Evolutionary conservation across 1,284 basidiomycete species (phyloP).

Genomic region (Porogramme epimiltina): DNA sequence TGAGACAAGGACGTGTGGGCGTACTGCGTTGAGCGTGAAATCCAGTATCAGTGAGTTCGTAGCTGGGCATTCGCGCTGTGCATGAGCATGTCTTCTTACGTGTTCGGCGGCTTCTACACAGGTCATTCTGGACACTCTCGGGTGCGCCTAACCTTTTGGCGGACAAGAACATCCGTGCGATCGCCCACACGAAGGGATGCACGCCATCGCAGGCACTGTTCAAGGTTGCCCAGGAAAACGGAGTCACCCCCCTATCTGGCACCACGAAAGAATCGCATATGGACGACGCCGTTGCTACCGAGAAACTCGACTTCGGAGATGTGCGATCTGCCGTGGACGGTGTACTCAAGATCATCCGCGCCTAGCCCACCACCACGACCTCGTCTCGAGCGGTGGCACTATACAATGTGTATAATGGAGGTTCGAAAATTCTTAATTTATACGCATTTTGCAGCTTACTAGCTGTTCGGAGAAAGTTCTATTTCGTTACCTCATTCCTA

Average conservation of each 20-base stretch:
- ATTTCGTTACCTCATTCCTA: too few relatives aligned
- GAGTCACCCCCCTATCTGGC: conserved; percentile 67
- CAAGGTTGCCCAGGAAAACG: conserved; percentile 62
- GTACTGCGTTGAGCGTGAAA: conserved; percentile 57
- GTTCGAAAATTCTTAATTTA: too few relatives aligned
- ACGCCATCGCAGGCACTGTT: conserved; percentile 71
- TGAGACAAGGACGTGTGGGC: conserved; percentile 68
- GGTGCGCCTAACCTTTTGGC: conserved; percentile 68
- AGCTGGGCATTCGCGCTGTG: background rate
- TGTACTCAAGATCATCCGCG: conserved; percentile 6
- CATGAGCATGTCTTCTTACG: too few relatives aligned
- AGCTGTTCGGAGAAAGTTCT: too few relatives aligned
- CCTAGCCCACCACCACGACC: background rate
- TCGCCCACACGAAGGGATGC: conserved; percentile 49
- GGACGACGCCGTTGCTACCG: conserved; percentile 42
- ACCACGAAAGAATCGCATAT: conserved; percentile 69
- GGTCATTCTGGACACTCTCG: conserved; percentile 86
- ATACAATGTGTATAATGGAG: too few relatives aligned
- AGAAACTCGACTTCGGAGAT: conserved; percentile 38
- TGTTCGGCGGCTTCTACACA: conserved; percentile 30
- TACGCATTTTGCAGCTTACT: too few relatives aligned
- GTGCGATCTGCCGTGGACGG: conserved; percentile 17
- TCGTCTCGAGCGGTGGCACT: too few relatives aligned
- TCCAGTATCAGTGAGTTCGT: conserved; percentile 70
- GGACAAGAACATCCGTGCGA: conserved; percentile 45